A percentile compares a stretch with the other conserved stretches of the same genome.
Evolutionary conservation across 2,329 filamentous ascomycete genomes (phyloP).

Genomic region (Hymenoscyphus infarciens): DNA sequence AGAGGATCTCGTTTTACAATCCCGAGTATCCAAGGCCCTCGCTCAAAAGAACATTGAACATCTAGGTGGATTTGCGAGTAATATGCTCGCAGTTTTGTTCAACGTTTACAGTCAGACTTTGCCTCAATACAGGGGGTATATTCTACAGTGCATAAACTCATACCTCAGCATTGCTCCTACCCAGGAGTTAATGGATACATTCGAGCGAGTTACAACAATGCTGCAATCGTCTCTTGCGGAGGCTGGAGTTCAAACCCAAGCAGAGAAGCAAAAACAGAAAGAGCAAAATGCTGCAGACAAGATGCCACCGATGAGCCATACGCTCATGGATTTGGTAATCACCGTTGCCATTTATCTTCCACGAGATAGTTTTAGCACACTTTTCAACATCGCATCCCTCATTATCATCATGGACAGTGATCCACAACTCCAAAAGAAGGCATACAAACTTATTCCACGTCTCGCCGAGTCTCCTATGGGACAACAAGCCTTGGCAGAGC

Average conservation of each 20-base stretch:
- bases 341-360: conserved; percentile 94
- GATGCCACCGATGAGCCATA: conserved; percentile 91
- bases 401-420: conserved; percentile 80
- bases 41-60: conserved; percentile 81
- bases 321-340: conserved; percentile 93
- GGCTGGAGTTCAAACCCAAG: conserved; percentile 58
- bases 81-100: conserved; percentile 94
- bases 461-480: conserved; percentile 79
- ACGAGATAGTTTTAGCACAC: conserved; percentile 73
- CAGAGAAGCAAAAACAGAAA: conserved; percentile 59
- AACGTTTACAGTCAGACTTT: conserved; percentile 98
- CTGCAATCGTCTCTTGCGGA: conserved; percentile 68
- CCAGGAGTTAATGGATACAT: conserved; percentile 79
- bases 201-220: conserved; percentile 80
- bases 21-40: conserved; percentile 69
- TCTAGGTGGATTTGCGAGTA: conserved; percentile 74
- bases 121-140: conserved; percentile 84
- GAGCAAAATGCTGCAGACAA: conserved; percentile 55
- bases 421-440: conserved; percentile 96
- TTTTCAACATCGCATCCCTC: conserved; percentile 83
- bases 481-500: conserved; percentile 68
- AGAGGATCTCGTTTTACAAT: conserved; percentile 68
- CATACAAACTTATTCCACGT: conserved; percentile 94
- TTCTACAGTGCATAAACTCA: conserved; percentile 90
- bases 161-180: conserved; percentile 84